These are phyloP conservation scores for Wickerhamomyces pijperi DNA, from an alignment of 805 yeast genomes.

Conservation along the genomic window DNA sequence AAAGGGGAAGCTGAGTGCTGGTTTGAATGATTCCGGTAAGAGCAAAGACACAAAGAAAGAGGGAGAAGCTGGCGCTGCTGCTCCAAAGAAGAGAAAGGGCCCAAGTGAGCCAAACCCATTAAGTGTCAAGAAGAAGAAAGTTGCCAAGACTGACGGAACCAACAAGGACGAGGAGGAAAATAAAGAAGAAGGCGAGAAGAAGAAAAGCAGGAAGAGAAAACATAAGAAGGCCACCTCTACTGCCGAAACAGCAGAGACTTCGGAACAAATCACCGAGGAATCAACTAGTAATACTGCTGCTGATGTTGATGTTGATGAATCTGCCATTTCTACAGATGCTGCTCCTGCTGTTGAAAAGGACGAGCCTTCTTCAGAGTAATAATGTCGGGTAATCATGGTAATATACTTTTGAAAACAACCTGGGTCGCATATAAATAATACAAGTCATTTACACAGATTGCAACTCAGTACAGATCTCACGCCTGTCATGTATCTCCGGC, in stretches of 20 bases:
- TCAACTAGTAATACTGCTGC: neutral
- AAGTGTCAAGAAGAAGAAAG: constrained; percentile 69
- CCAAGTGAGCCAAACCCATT: constrained; percentile 85
- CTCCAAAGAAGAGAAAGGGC: constrained; percentile 44
- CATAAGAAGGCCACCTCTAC: neutral
- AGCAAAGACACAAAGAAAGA: constrained; percentile 3
- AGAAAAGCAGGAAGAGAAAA: constrained; percentile 8
- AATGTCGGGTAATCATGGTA: too few species aligned
- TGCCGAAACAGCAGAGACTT: neutral
- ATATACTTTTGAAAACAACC: too few species aligned
- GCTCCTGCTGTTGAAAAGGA: too few species aligned
- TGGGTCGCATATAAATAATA: too few species aligned
- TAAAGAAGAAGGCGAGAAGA: constrained; percentile 13
- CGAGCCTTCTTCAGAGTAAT: too few species aligned
- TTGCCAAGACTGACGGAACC: constrained; percentile 11
- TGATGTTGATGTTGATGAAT: neutral
- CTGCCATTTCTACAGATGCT: neutral
- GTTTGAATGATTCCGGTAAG: constrained; percentile 48
- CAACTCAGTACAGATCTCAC: too few species aligned
- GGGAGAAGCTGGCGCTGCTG: constrained; percentile 29
- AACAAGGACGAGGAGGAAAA: constrained; percentile 2
- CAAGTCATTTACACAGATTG: too few species aligned
- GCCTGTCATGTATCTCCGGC: too few species aligned
- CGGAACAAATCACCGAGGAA: neutral
- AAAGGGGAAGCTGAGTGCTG: constrained; percentile 56